phyloP scores from a whole-genome alignment of 2,329 filamentous ascomycete species.

The Meredithiella fracta region DNA sequence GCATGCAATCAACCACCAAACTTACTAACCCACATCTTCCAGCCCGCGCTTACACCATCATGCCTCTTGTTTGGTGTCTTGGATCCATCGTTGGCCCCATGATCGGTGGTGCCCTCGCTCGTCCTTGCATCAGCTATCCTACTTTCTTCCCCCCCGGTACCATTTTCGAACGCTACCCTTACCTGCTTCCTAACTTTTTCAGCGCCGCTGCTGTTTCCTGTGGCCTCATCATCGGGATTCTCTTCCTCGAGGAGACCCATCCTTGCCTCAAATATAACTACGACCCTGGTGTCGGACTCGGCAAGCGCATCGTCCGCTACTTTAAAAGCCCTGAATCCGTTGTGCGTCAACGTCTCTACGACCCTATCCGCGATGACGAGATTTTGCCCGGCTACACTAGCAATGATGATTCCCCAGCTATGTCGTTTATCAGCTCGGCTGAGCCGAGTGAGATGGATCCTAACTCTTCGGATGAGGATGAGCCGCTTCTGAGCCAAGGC shows the following conservation, averaged over 20 bases:
- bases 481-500: conserved; percentile 6
- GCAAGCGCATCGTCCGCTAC: conserved; percentile 47
- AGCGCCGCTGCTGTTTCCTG: conserved; percentile 63
- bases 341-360: neutral
- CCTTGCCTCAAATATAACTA: conserved; percentile 58
- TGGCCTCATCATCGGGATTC: conserved; percentile 59
- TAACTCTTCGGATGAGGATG: conserved; percentile 16
- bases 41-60: conserved; percentile 89
- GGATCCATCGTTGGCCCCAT: conserved; percentile 87
- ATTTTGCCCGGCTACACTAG: conserved; percentile 53
- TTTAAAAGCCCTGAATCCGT: conserved; percentile 17
- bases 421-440: conserved; percentile 22
- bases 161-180: conserved; percentile 76
- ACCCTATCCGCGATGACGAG: conserved; percentile 31
- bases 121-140: conserved; percentile 72
- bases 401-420: conserved; percentile 36
- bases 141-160: conserved; percentile 52
- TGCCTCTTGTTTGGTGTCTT: conserved; percentile 96
- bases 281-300: conserved; percentile 62
- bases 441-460: conserved; percentile 23
- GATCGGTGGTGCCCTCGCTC: conserved; percentile 76
- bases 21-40: conserved; percentile 12
- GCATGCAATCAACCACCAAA: neutral
- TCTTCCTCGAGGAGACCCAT: conserved; percentile 93
- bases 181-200: conserved; percentile 82